Evolutionary conservation across 805 yeast genomes (phyloP).

Genomic region (Wickerhamomyces chambardii): DNA sequence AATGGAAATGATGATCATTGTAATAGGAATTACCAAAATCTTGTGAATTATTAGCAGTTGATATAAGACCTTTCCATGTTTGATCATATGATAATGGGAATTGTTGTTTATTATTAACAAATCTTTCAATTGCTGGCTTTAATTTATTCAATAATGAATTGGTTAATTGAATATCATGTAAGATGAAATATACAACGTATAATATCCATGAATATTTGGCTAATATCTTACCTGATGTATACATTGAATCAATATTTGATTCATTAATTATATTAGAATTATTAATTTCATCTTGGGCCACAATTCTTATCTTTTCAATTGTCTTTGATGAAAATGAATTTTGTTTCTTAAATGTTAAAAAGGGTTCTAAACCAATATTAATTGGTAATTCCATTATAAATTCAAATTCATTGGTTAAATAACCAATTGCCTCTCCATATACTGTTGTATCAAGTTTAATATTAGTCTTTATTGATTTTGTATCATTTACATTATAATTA

Average conservation of each 20-base stretch:
- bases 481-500: not conserved
- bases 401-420: constrained; percentile 27
- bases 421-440: constrained; percentile 37
- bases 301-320: constrained; percentile 20
- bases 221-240: constrained; percentile 78
- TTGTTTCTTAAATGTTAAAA: constrained; percentile 22
- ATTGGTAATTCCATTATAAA: constrained; percentile 36
- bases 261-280: constrained; percentile 32
- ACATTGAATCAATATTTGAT: constrained; percentile 72
- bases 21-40: constrained; percentile 71
- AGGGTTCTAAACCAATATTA: constrained; percentile 36
- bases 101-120: constrained; percentile 58
- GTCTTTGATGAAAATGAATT: constrained; percentile 19
- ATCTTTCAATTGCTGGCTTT: constrained; percentile 61
- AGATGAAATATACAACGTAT: constrained; percentile 58
- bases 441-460: constrained; percentile 38
- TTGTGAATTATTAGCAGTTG: constrained; percentile 48
- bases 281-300: constrained; percentile 25
- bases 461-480: no score
- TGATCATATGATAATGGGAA: constrained; percentile 74
- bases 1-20: constrained; percentile 73
- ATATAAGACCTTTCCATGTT: constrained; percentile 70
- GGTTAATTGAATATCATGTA: constrained; percentile 48
- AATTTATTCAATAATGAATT: constrained; percentile 42
- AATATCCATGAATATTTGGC: constrained; percentile 88